Percentiles rank a stretch among this genome's conserved stretches.
phyloP scores from a whole-genome alignment of 2,329 filamentous ascomycete genomes.

The Harringtonia lauricola region DNA sequence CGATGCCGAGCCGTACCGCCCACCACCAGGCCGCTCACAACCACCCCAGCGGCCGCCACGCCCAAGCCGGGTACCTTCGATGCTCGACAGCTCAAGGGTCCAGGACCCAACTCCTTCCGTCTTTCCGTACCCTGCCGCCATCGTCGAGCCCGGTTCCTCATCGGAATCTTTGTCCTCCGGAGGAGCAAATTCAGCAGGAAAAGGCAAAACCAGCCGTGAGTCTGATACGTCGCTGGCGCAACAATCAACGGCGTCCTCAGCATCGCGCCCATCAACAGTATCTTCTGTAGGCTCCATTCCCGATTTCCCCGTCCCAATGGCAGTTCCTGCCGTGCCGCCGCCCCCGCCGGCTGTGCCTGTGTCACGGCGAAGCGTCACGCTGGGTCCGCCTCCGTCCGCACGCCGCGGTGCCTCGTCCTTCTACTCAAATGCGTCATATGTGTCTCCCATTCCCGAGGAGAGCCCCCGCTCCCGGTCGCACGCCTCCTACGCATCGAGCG shows the following conservation, averaged over 20 bases:
- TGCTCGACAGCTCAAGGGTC: slow-evolving; percentile 42
- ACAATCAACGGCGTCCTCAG: slow-evolving; percentile 21
- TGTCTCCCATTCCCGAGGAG: slow-evolving; percentile 70
- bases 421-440: slow-evolving; percentile 54
- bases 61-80: slow-evolving; percentile 47
- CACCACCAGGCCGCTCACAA: slow-evolving; percentile 36
- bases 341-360: slow-evolving; percentile 12
- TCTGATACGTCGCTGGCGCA: slow-evolving; percentile 32
- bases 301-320: slow-evolving; percentile 41
- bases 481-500: slow-evolving; percentile 60
- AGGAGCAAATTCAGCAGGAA: not conserved
- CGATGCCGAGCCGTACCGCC: slow-evolving; percentile 33
- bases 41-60: slow-evolving; percentile 49
- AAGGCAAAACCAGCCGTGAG: slow-evolving; percentile 27
- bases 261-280: slow-evolving; percentile 40
- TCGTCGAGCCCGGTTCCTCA: no score
- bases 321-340: slow-evolving; percentile 13
- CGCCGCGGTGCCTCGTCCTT: slow-evolving; percentile 52
- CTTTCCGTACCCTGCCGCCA: slow-evolving; percentile 15
- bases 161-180: not conserved
- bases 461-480: slow-evolving; percentile 45
- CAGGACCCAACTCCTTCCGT: slow-evolving; percentile 47
- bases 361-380: slow-evolving; percentile 35
- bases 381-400: slow-evolving; percentile 50
- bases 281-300: slow-evolving; percentile 47